These are phyloP conservation scores for Tolypocladium nubicola DNA, from an alignment of 2,329 filamentous ascomycete species.

Conservation along the genomic window DNA sequence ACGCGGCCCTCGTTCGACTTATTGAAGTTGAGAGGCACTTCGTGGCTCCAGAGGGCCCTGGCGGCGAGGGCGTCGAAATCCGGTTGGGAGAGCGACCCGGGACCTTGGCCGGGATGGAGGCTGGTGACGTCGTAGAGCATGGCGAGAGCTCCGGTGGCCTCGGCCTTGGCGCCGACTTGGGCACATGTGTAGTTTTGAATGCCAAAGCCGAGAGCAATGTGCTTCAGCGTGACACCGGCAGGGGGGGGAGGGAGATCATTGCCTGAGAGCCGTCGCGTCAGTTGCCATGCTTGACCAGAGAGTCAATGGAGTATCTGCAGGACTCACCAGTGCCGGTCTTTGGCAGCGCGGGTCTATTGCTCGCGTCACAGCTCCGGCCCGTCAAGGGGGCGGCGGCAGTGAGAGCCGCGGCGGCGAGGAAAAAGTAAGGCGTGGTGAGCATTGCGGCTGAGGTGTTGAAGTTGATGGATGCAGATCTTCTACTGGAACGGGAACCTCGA, in stretches of 20 bases:
- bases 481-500: neutral
- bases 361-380: neutral
- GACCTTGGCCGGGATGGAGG: constrained; percentile 36
- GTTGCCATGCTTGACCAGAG: neutral
- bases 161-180: constrained; percentile 20
- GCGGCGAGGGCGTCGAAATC: constrained; percentile 30
- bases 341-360: constrained; percentile 21
- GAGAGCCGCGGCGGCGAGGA: constrained; percentile 22
- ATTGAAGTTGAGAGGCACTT: constrained; percentile 38
- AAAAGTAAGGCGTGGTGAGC: constrained; percentile 21
- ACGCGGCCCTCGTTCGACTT: constrained; percentile 13
- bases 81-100: constrained; percentile 23
- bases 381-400: neutral
- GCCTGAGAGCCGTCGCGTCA: constrained; percentile 16
- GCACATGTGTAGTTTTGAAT: constrained; percentile 60
- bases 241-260: constrained; percentile 33
- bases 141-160: constrained; percentile 44
- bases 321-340: constrained; percentile 26
- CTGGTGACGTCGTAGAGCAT: constrained; percentile 46
- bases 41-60: constrained; percentile 27
- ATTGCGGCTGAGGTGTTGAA: constrained; percentile 10
- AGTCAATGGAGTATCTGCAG: neutral
- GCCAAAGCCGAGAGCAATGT: constrained; percentile 52
- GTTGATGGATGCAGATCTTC: constrained; percentile 9
- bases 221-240: constrained; percentile 30